Percentiles rank a stretch among this genome's conserved stretches.
phyloP scores from a whole-genome alignment of 345 rosid genomes.

The Pugionium dolabratum region DNA sequence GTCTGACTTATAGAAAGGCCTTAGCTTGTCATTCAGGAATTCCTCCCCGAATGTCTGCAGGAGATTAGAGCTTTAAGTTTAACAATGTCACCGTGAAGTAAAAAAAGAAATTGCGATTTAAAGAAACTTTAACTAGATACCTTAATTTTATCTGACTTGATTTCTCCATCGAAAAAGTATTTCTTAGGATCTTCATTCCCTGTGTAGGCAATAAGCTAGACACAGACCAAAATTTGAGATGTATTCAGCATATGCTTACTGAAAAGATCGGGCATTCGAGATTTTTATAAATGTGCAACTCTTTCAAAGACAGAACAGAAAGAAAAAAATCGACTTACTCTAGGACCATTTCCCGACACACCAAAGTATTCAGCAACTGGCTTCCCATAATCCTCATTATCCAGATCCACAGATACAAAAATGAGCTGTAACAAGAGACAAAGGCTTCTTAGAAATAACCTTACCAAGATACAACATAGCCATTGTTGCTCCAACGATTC shows the following conservation, averaged over 20 bases:
- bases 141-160: constrained; percentile 74
- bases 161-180: constrained; percentile 61
- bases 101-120: neutral
- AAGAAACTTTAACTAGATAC: constrained; percentile 40
- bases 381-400: constrained; percentile 86
- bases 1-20: constrained; percentile 93
- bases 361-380: constrained; percentile 97
- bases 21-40: constrained; percentile 74
- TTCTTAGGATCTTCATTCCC: constrained; percentile 88
- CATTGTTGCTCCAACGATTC: neutral
- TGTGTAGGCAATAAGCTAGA: constrained; percentile 77
- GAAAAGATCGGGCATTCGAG: neutral
- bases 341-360: constrained; percentile 62
- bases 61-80: constrained; percentile 6
- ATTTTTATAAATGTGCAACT: neutral
- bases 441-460: constrained; percentile 22
- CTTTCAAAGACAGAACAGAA: neutral
- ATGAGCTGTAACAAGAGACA: constrained; percentile 62
- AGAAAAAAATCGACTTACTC: constrained; percentile 39
- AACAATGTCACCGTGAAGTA: neutral
- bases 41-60: constrained; percentile 67
- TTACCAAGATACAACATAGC: neutral
- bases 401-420: constrained; percentile 84
- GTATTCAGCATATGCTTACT: neutral
- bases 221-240: constrained; percentile 14